A percentile compares a stretch with the other conserved stretches of the same genome.
These are phyloP conservation scores for Geotrichum reessii DNA, from an alignment of 1,139 yeast genomes.

Conservation along the genomic window DNA sequence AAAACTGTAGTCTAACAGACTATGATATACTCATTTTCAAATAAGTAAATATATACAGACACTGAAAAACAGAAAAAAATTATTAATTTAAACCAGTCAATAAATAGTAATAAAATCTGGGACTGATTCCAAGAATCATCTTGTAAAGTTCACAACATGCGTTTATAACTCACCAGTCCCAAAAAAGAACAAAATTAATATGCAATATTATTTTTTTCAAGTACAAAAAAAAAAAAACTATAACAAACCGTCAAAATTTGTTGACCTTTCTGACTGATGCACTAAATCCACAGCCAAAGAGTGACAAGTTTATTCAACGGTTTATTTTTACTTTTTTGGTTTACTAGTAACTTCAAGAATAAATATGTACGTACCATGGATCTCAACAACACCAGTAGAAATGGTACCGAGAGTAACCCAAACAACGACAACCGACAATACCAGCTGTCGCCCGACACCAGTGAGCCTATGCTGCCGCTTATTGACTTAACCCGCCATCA, in stretches of 20 bases:
- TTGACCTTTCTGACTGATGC: background rate
- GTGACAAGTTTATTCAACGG: background rate
- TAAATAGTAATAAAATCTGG: too few species aligned
- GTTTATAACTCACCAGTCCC: too few species aligned
- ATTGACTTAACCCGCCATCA: background rate
- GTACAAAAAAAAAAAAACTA: background rate
- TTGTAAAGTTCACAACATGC: too few species aligned
- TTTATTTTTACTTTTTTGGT: background rate
- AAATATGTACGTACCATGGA: background rate
- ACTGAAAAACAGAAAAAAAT: too few species aligned
- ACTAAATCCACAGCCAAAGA: background rate
- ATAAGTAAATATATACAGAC: too few species aligned
- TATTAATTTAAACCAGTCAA: too few species aligned
- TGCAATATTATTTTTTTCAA: too few species aligned
- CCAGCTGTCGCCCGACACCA: background rate
- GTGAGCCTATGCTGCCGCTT: background rate
- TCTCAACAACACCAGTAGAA: background rate
- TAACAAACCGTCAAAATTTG: background rate
- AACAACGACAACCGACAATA: background rate
- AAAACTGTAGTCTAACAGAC: too few species aligned
- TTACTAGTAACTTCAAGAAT: too few species aligned
- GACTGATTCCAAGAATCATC: too few species aligned
- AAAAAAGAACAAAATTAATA: background rate
- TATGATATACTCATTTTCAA: too few species aligned
- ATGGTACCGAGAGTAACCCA: background rate